Base-by-base conservation (phyloP, 139 green algal genomes). In the Diplosphaera chodatii region DNA sequence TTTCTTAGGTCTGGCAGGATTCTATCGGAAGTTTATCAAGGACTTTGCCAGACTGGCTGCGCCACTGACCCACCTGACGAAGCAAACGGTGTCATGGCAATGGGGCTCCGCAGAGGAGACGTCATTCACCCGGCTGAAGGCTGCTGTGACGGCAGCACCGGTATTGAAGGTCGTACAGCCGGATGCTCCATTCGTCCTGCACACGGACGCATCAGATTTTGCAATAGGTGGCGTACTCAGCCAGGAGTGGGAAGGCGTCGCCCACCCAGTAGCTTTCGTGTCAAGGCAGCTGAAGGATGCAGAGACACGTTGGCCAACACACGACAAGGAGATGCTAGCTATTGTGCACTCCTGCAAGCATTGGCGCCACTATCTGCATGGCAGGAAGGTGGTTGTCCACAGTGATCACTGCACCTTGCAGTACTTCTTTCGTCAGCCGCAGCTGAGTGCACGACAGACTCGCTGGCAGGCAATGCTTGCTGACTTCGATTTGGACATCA, bases 11-110 rank as follows among this genome's bases (percentile, higher is more conserved):
- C 69, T 89, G 27, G 40, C 78, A 20, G 78, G 78, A 23, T 89
- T 78, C 66, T 87, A 85, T 40, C 55, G 81, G 0, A 68, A 71
- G 27, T 89, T 77, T 59, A 63, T 85, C 5, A 72, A 72, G 3
- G 56, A 72, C 20, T 83, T 70, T 55, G 78, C 73, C 59, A 20
- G 1, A 15, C 77, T 83, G 31, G 69, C 66, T 0, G 1, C 32
- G 1, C 80, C 80, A 0, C 64, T 89, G 5, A 76, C 68, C 21
- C 27, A 32, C 1, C 22, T 87, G 37, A 31, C 72, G 0, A 72
- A 63, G 0, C 85, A 84, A 31, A 55, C 72, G 62, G 40, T 55
- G 0, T 5, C 16, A 1, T 80, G 59, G 30, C 18, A 55, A 0
- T 88, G 73, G 76, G 48, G 29, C 25, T 6, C 69, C 4, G 63